Base-by-base conservation (phyloP, 2,329 filamentous ascomycete genomes). In the Diaporthe sp. region DNA sequence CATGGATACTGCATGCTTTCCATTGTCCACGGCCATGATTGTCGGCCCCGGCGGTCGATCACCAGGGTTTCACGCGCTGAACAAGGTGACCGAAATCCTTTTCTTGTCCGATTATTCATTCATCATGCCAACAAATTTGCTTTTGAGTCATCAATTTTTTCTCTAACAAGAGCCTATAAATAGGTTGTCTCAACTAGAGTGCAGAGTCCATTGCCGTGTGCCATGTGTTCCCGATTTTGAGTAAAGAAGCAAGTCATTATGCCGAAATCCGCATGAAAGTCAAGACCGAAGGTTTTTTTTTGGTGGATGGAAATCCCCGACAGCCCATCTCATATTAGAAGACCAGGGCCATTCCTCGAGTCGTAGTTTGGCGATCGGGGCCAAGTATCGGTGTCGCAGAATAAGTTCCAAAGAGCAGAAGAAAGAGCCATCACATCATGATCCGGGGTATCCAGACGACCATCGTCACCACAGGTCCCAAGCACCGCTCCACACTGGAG, bases 361-460 rank as follows among this genome's bases (percentile, higher is more conserved):
- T 71, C 69, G 55, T 58, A 55, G 47, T 50, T 65, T 44, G 68
- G 71, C 68, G 68, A 39, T 65, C 50, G 37, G 50, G 53, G 66
- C 74, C 53, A 70, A 47, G 61, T 39, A 39, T 63, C 59, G 59
- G 69, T 72, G 71, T 72, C 70, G 50, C 63, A 66, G 70, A 61
- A 61, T 32, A 47, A 72, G 44, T 61, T 51, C 56, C 42, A 66
- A 70, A 51, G 58, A 53, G 25, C 47, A 50, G 59, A 69, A 59
- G 56, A 71, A 71, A 70, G 56, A 75, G 74, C 71, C 74, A 75
- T 75, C 58, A 75, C 47, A 74, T 75, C 74, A 75, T 75, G 74
- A 74, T 71, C 74, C 74, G 74, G 74, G 74, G 74, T 75, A 75
- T 75, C 74, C 74, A 75, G 74, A 75, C 74, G 74, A 75, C 74